Evolutionary conservation across 2,329 filamentous ascomycete species (phyloP).

Genomic region (Arthrobotrys conoides): DNA sequence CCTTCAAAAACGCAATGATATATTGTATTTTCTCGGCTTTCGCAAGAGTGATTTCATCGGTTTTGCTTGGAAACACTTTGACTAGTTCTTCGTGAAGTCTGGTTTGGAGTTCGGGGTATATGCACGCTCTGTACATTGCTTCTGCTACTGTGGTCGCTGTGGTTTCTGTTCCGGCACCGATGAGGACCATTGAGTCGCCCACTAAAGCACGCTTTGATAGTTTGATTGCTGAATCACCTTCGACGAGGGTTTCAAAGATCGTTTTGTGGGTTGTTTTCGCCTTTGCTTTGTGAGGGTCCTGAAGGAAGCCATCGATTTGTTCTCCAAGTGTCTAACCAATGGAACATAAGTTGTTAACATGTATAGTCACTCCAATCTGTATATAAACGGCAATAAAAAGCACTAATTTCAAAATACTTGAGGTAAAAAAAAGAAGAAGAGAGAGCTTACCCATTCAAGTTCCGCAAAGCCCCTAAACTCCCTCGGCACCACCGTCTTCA

Average conservation of each 20-base stretch:
- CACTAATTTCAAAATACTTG: too few relatives aligned
- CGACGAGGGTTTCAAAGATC: conserved; percentile 23
- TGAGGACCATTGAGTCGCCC: conserved; percentile 17
- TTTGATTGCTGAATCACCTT: conserved; percentile 3
- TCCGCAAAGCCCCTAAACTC: too few relatives aligned
- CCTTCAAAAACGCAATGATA: conserved; percentile 23
- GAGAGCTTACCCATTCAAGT: too few relatives aligned
- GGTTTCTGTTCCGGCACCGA: conserved; percentile 21
- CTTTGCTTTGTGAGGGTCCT: not conserved
- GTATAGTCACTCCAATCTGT: too few relatives aligned
- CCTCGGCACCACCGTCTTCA: too few relatives aligned
- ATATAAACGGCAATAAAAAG: too few relatives aligned
- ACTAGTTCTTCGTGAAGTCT: conserved; percentile 30
- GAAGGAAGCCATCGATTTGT: conserved; percentile 4
- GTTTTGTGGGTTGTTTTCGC: conserved; percentile 30
- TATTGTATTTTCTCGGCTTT: conserved; percentile 35
- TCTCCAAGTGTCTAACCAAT: conserved; percentile 2
- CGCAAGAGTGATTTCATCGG: conserved; percentile 9
- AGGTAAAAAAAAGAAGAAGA: too few relatives aligned
- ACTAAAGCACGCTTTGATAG: not conserved
- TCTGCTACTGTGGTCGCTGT: conserved; percentile 6
- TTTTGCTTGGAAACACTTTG: conserved; percentile 10
- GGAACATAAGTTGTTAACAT: not conserved
- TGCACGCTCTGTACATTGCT: conserved; percentile 22
- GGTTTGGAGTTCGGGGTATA: conserved; percentile 16